Evolutionary conservation across 768 basidiomycete species (phyloP).

Genomic region (Xanthoconium purpureum): DNA sequence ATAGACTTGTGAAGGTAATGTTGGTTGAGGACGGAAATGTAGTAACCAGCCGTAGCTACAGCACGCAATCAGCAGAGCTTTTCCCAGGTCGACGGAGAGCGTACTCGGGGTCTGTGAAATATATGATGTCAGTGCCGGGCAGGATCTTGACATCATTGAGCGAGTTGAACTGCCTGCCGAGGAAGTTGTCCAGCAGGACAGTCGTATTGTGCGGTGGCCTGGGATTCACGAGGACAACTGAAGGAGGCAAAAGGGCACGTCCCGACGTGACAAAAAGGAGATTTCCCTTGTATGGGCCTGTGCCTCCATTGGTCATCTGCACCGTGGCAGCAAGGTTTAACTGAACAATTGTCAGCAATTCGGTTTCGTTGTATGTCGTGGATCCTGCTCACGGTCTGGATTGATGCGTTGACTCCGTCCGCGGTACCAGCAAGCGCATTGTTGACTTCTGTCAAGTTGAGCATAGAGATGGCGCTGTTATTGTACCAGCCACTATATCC

Average conservation of each 20-base stretch:
- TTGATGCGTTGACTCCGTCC: conserved; percentile 46
- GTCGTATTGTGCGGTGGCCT: conserved; percentile 62
- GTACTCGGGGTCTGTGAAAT: conserved; percentile 74
- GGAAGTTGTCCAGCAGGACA: conserved; percentile 73
- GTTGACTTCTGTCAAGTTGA: conserved; percentile 58
- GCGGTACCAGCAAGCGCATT: conserved; percentile 37
- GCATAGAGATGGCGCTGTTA: conserved; percentile 60
- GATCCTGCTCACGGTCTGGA: conserved; percentile 36
- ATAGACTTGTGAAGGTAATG: conserved; percentile 74
- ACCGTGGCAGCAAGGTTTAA: conserved; percentile 54
- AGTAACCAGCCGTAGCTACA: conserved; percentile 61
- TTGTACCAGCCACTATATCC: conserved; percentile 63
- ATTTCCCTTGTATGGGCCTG: conserved; percentile 56
- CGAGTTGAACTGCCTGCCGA: conserved; percentile 80
- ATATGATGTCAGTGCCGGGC: conserved; percentile 60
- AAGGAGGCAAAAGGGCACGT: conserved; percentile 59
- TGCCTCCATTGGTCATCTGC: conserved; percentile 72
- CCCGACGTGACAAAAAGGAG: conserved; percentile 65
- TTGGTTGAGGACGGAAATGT: conserved; percentile 62
- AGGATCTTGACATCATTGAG: conserved; percentile 78
- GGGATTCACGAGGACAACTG: conserved; percentile 64
- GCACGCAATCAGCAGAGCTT: not conserved
- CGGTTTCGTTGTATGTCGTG: not conserved
- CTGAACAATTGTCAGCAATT: conserved; percentile 34
- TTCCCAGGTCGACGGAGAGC: conserved; percentile 18